Evolutionary conservation across 768 basidiomycete species (phyloP).

Genomic region (Exsudoporus frostii): DNA sequence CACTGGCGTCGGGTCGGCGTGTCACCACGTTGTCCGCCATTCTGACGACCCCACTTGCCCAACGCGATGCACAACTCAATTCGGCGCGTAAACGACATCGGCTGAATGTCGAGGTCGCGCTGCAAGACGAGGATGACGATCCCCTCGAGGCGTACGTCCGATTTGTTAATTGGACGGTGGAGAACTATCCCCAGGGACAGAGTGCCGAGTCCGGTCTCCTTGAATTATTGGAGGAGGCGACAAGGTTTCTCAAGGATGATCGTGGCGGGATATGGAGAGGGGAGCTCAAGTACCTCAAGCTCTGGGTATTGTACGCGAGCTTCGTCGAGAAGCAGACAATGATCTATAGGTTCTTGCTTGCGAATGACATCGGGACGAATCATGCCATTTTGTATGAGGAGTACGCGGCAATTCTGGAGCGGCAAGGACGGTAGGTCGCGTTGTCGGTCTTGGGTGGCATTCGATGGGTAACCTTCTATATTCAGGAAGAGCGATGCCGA

Average conservation of each 20-base stretch:
- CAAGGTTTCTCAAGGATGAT: slow-evolving; percentile 76
- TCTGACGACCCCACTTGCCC: slow-evolving; percentile 72
- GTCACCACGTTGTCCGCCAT: slow-evolving; percentile 75
- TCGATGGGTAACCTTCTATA: slow-evolving; percentile 16
- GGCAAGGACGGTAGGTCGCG: slow-evolving; percentile 65
- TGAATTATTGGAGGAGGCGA: slow-evolving; percentile 89
- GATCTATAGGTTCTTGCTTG: slow-evolving; percentile 86
- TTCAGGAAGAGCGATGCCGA: slow-evolving; percentile 85
- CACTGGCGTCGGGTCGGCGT: slow-evolving; percentile 72
- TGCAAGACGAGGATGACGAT: slow-evolving; percentile 75
- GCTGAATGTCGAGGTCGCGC: slow-evolving; percentile 66
- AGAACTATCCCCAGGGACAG: slow-evolving; percentile 92
- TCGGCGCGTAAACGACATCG: slow-evolving; percentile 63
- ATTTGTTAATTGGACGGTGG: slow-evolving; percentile 89
- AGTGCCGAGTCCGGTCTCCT: slow-evolving; percentile 87
- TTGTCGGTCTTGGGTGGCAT: slow-evolving; percentile 31
- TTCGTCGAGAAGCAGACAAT: slow-evolving; percentile 87
- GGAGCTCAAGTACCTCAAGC: slow-evolving; percentile 84
- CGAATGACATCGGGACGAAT: slow-evolving; percentile 84
- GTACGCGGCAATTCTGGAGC: slow-evolving; percentile 80
- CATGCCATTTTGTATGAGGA: slow-evolving; percentile 90
- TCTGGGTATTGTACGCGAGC: slow-evolving; percentile 93
- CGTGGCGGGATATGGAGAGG: slow-evolving; percentile 69
- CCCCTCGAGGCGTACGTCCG: slow-evolving; percentile 83
- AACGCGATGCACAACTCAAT: slow-evolving; percentile 67